These are phyloP conservation scores for Hawksworthiomyces lignivorus DNA, from an alignment of 2,329 filamentous ascomycete species.

Conservation along the genomic window DNA sequence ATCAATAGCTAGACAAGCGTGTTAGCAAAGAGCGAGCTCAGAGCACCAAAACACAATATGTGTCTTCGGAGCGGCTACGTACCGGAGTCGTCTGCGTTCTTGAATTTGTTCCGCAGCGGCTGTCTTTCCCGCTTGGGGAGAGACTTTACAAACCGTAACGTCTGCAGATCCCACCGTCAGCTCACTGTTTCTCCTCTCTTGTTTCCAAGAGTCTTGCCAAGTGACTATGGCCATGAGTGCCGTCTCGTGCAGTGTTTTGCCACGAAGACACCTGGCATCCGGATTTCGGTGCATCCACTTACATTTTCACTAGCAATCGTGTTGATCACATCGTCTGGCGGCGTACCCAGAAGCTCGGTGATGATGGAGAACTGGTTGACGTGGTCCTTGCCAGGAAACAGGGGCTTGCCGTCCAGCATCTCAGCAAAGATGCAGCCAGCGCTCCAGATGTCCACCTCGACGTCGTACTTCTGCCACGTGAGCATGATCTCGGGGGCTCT, in stretches of 20 bases:
- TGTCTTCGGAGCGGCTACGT: constrained; percentile 29
- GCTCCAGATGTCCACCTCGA: constrained; percentile 99
- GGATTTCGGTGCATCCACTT: constrained; percentile 26
- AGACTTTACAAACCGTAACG: constrained; percentile 92
- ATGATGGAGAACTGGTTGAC: constrained; percentile 99
- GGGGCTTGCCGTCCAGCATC: constrained; percentile 96
- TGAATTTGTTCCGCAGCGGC: constrained; percentile 82
- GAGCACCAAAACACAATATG: too few relatives aligned
- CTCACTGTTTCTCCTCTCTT: too few relatives aligned
- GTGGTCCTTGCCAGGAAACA: constrained; percentile 98
- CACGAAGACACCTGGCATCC: too few relatives aligned
- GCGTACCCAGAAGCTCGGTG: constrained; percentile 91
- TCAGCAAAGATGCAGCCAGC: constrained; percentile 98
- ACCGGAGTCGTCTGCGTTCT: constrained; percentile 85
- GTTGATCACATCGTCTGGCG: constrained; percentile 96
- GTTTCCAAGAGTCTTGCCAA: too few relatives aligned
- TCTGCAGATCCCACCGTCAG: constrained; percentile 43
- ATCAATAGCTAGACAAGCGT: constrained; percentile 63
- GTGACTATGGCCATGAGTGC: too few relatives aligned
- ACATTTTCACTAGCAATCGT: constrained; percentile 98
- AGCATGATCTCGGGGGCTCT: constrained; percentile 99
- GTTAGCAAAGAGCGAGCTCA: background rate
- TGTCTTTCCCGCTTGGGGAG: constrained; percentile 90
- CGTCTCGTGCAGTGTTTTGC: too few relatives aligned
- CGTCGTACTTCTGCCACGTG: constrained; percentile 99